Evolutionary conservation across 192 early-diverging fungal species (phyloP).

Genomic region (Coemansia javaensis): DNA sequence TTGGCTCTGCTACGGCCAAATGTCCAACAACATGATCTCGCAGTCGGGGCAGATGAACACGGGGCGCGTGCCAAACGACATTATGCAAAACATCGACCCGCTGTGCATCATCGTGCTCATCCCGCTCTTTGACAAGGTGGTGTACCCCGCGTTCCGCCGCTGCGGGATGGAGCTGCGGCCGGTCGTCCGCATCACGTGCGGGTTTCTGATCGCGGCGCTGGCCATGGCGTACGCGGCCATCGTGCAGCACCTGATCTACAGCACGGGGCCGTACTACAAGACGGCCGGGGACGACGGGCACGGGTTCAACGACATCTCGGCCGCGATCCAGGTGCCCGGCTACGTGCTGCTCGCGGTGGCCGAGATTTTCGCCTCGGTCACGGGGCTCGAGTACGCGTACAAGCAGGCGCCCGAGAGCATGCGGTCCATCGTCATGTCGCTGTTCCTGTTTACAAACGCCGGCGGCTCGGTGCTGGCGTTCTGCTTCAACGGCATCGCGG

Average conservation of each 20-base stretch:
- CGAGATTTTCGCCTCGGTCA: constrained; percentile 61
- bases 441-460: constrained; percentile 56
- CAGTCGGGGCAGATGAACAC: constrained; percentile 60
- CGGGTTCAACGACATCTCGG: constrained; percentile 54
- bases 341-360: constrained; percentile 56
- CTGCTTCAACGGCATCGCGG: constrained; percentile 52
- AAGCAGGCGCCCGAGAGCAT: constrained; percentile 57
- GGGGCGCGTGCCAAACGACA: constrained; percentile 55
- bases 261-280: constrained; percentile 43
- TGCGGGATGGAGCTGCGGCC: constrained; percentile 52
- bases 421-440: constrained; percentile 61
- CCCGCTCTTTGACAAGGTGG: constrained; percentile 52
- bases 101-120: constrained; percentile 55
- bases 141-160: constrained; percentile 56
- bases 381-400: constrained; percentile 65
- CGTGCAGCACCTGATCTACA: constrained; percentile 57
- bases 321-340: constrained; percentile 54
- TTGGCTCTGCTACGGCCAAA: constrained; percentile 68
- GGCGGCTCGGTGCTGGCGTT: constrained; percentile 56
- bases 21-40: constrained; percentile 62
- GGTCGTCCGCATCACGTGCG: constrained; percentile 55
- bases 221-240: constrained; percentile 60
- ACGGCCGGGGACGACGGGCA: constrained; percentile 32
- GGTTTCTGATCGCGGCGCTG: constrained; percentile 53
- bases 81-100: constrained; percentile 60